Percentiles rank a stretch among this genome's conserved stretches.
These are phyloP conservation scores for Globisporangium alternatum DNA, from an alignment of 352 stramenopile genomes.

Conservation along the genomic window DNA sequence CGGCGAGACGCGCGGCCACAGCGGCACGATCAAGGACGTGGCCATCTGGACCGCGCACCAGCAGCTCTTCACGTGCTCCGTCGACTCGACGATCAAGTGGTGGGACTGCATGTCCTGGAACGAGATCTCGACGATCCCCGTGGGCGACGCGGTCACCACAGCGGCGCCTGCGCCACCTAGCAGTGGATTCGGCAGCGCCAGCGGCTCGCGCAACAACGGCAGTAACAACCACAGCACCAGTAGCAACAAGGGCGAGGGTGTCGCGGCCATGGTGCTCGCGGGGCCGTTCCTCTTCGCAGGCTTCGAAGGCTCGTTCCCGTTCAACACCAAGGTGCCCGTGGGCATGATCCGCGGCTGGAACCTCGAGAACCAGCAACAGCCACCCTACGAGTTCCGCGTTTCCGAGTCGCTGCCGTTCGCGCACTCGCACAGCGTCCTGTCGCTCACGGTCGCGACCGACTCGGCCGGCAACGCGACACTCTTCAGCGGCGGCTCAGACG, in stretches of 20 bases:
- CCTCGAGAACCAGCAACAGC: conserved; percentile 61
- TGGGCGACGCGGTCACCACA: conserved; percentile 27
- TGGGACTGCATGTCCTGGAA: conserved; percentile 83
- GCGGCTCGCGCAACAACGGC: conserved; percentile 15
- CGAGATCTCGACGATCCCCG: conserved; percentile 72
- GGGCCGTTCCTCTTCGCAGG: conserved; percentile 79
- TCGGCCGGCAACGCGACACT: conserved; percentile 60
- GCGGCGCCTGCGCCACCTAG: not conserved
- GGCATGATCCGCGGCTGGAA: conserved; percentile 84
- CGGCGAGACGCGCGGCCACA: conserved; percentile 74
- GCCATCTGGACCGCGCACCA: conserved; percentile 67
- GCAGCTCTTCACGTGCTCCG: conserved; percentile 75
- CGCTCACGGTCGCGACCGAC: conserved; percentile 71
- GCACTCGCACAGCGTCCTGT: conserved; percentile 70
- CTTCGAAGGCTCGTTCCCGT: conserved; percentile 66
- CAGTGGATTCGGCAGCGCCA: conserved; percentile 18
- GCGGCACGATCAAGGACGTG: conserved; percentile 70
- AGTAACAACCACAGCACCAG: conserved; percentile 10
- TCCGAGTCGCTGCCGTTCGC: conserved; percentile 74
- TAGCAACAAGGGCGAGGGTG: conserved; percentile 43
- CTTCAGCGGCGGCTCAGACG: conserved; percentile 74
- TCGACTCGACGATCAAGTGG: conserved; percentile 74
- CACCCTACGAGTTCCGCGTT: conserved; percentile 60
- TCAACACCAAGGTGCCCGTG: conserved; percentile 51
- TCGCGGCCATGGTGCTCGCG: conserved; percentile 65